Evolutionary conservation across 148 eudicot species (phyloP).

Genomic region (Vaccinium vitisidaea): DNA sequence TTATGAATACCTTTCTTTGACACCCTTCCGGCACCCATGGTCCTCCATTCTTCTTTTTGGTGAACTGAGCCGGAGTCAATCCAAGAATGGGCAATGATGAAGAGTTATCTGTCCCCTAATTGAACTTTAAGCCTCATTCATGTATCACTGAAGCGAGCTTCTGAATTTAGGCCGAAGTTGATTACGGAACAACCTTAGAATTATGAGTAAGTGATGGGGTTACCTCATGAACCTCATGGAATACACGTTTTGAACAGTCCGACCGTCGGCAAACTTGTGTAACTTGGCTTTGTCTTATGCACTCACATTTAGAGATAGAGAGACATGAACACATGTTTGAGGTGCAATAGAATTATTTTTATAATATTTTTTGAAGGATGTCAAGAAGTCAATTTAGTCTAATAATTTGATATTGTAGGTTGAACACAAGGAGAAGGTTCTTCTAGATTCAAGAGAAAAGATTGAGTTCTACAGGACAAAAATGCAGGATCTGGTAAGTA

Average conservation of each 20-base stretch:
- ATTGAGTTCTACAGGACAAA: constrained; percentile 83
- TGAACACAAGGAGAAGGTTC: constrained; percentile 62
- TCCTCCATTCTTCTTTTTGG: background rate
- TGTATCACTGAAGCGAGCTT: background rate
- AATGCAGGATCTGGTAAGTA: constrained; percentile 99
- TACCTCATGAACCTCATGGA: background rate
- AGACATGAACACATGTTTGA: background rate
- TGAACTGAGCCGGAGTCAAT: background rate
- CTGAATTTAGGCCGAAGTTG: background rate
- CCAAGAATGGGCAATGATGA: background rate
- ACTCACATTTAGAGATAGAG: background rate
- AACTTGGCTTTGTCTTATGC: background rate
- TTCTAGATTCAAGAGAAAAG: constrained; percentile 91
- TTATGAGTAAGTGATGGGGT: constrained; percentile 7
- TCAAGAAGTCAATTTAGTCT: constrained; percentile 7
- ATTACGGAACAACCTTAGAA: background rate
- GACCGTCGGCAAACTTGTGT: background rate
- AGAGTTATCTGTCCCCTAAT: background rate
- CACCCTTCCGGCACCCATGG: background rate
- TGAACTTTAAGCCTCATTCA: background rate
- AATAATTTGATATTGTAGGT: constrained; percentile 36
- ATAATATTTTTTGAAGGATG: constrained; percentile 8
- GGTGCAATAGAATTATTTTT: background rate
- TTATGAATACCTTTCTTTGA: background rate
- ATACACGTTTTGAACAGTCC: background rate